A percentile compares a stretch with the other conserved stretches of the same genome.
These are phyloP conservation scores for Saturnispora sekii DNA, from an alignment of 805 yeast species.

Conservation along the genomic window DNA sequence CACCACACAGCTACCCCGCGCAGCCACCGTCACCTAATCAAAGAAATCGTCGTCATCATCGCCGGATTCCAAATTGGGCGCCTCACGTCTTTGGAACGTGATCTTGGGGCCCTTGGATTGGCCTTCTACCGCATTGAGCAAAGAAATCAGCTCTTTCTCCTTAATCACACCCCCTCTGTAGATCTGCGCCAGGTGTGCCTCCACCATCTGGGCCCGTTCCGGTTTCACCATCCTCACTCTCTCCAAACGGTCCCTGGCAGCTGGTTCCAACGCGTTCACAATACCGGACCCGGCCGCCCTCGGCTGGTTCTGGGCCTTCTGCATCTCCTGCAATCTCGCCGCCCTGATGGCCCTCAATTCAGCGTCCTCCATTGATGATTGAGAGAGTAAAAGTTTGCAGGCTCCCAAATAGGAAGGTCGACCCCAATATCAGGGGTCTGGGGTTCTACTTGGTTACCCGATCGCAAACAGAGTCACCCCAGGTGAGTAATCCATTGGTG, in stretches of 20 bases:
- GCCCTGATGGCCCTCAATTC: constrained; percentile 87
- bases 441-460: background rate
- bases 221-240: constrained; percentile 85
- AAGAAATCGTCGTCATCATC: constrained; percentile 27
- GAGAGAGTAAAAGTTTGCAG: too few relatives aligned
- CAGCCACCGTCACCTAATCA: background rate
- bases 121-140: constrained; percentile 72
- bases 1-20: too few relatives aligned
- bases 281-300: constrained; percentile 20
- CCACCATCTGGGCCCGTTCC: constrained; percentile 84
- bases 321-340: constrained; percentile 84
- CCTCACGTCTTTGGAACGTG: constrained; percentile 41
- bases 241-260: constrained; percentile 79
- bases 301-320: constrained; percentile 25
- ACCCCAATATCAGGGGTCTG: too few relatives aligned
- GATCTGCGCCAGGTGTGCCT: constrained; percentile 62
- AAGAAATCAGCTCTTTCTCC: constrained; percentile 74
- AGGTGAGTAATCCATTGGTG: background rate
- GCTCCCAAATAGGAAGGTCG: too few relatives aligned
- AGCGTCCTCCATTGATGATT: constrained; percentile 61
- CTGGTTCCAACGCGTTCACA: constrained; percentile 63
- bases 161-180: constrained; percentile 73
- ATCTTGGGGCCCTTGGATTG: constrained; percentile 53
- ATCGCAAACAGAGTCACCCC: background rate
- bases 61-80: constrained; percentile 11